These are phyloP conservation scores for Lomentospora prolificans DNA, from an alignment of 2,329 filamentous ascomycete genomes.

Conservation along the genomic window DNA sequence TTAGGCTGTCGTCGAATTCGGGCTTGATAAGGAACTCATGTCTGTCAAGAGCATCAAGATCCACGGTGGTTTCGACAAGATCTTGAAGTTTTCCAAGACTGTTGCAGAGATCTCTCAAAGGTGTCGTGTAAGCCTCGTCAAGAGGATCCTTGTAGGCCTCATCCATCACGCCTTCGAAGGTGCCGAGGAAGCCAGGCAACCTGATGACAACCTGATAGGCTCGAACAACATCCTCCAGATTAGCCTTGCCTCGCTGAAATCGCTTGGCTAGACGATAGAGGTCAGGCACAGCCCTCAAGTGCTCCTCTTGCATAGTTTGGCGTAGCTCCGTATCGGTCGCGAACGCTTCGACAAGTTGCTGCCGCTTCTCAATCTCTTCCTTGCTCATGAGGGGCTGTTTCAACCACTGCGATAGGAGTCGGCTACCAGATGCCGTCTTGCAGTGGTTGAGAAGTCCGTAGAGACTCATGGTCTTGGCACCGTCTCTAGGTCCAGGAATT, in stretches of 20 bases:
- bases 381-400: constrained; percentile 95
- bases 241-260: constrained; percentile 86
- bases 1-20: constrained; percentile 84
- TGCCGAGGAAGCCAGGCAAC: constrained; percentile 79
- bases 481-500: constrained; percentile 91
- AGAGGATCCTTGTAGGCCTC: constrained; percentile 83
- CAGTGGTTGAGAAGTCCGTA: constrained; percentile 93
- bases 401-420: constrained; percentile 87
- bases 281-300: constrained; percentile 85
- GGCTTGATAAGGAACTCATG: constrained; percentile 99
- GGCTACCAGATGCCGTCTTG: constrained; percentile 88
- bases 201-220: constrained; percentile 92
- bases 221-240: constrained; percentile 87
- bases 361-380: constrained; percentile 77
- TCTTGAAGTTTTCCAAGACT: constrained; percentile 81
- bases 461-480: constrained; percentile 94
- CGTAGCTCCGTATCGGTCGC: constrained; percentile 84
- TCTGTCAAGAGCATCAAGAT: constrained; percentile 87
- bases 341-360: constrained; percentile 92
- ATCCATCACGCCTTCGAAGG: constrained; percentile 89
- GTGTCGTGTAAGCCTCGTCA: constrained; percentile 77
- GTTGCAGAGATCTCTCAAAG: constrained; percentile 66
- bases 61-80: constrained; percentile 97
- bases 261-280: constrained; percentile 88
- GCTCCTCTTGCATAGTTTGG: constrained; percentile 94